Evolutionary conservation across 2,329 filamentous ascomycete genomes (phyloP).

Genomic region (Paecilomyces sp.): DNA sequence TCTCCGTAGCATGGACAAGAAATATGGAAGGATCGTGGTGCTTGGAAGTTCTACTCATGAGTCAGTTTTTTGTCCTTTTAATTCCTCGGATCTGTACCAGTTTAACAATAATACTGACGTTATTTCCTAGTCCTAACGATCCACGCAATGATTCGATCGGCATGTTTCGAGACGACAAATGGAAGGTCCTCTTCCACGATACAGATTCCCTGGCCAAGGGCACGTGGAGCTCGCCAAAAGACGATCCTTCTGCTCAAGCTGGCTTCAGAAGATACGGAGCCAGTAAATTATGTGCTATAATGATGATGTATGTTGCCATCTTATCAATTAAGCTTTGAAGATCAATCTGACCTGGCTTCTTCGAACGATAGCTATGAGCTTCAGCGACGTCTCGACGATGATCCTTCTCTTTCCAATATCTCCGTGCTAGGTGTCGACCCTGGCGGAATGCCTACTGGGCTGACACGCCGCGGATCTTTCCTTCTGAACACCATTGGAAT

Average conservation of each 20-base stretch:
- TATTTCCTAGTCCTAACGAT: not conserved
- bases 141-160: not conserved
- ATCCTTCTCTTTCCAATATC: conserved; percentile 20
- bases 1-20: conserved; percentile 12
- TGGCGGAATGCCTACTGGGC: conserved; percentile 29
- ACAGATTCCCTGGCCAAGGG: not conserved
- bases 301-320: conserved; percentile 21
- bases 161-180: not conserved
- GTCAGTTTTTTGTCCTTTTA: not conserved
- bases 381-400: conserved; percentile 28
- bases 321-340: not conserved
- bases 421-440: conserved; percentile 32
- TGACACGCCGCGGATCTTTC: conserved; percentile 17
- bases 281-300: conserved; percentile 30
- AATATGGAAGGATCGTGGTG: conserved; percentile 10
- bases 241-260: conserved; percentile 15
- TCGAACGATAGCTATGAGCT: conserved; percentile 11
- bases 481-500: conserved; percentile 6
- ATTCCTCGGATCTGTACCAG: not conserved
- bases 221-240: conserved; percentile 2
- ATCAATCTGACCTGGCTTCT: not conserved
- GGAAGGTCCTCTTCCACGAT: not conserved
- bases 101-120: not conserved
- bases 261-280: conserved; percentile 35
- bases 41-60: conserved; percentile 11